Evolutionary conservation across 257 asterid genomes (phyloP).

Genomic region (Solanum habrochaites): DNA sequence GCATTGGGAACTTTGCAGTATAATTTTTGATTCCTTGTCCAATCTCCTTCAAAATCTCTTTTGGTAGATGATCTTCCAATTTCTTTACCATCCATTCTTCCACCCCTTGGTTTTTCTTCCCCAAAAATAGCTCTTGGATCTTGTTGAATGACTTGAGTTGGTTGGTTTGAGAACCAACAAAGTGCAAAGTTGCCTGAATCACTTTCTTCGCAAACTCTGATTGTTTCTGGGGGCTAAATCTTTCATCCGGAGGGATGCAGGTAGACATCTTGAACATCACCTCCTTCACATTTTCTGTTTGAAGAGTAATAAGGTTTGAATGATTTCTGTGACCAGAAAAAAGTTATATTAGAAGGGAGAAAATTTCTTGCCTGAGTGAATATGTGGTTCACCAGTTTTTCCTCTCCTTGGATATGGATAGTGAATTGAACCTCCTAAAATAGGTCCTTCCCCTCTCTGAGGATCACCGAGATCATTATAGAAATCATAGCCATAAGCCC

Average conservation of each 20-base stretch:
- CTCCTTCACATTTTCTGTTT: neutral
- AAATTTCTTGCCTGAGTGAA: conserved; percentile 10
- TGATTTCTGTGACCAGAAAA: neutral
- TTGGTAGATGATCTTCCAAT: conserved; percentile 19
- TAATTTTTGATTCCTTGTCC: conserved; percentile 11
- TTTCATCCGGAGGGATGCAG: conserved; percentile 37
- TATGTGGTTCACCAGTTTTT: conserved; percentile 28
- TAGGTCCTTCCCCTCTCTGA: conserved; percentile 17
- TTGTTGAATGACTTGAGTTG: conserved; percentile 26
- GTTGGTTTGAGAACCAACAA: conserved; percentile 18
- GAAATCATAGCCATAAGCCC: conserved; percentile 29
- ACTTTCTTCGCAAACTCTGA: conserved; percentile 18
- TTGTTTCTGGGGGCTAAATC: conserved; percentile 27
- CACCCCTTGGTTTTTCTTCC: conserved; percentile 1
- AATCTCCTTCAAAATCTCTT: conserved; percentile 18
- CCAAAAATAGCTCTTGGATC: conserved; percentile 17
- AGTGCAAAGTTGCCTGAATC: conserved; percentile 21
- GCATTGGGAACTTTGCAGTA: conserved; percentile 12
- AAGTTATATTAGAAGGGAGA: neutral
- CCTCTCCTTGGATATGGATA: conserved; percentile 44
- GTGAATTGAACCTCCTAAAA: conserved; percentile 27
- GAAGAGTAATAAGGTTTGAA: neutral
- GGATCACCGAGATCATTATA: conserved; percentile 34
- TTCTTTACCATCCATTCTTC: conserved; percentile 17
- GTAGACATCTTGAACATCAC: neutral